Conservation (phyloP, 768 basidiomycete genomes). For the Xanthoconium stramineum region DNA sequence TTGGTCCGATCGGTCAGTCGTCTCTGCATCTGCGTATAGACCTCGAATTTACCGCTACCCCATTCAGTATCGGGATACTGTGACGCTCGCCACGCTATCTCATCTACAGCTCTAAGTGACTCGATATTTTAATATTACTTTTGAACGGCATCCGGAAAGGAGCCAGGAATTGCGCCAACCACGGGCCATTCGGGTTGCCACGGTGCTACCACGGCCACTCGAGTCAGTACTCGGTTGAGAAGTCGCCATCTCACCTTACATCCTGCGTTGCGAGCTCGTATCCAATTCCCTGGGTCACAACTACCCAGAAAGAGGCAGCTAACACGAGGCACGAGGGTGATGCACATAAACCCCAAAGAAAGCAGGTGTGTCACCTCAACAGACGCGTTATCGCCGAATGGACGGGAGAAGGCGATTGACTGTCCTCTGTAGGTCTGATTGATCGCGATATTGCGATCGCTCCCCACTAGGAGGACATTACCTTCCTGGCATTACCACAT, state of each 20-base stretch:
- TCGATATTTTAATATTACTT: not conserved
- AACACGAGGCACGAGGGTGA: conserved; percentile 17
- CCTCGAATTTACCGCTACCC: not conserved
- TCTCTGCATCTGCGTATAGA: not conserved
- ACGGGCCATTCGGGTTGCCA: conserved; percentile 9
- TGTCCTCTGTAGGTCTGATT: conserved; percentile 5
- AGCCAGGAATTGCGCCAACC: not conserved
- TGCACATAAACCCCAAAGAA: not conserved
- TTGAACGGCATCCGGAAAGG: not conserved
- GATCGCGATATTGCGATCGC: conserved; percentile 8
- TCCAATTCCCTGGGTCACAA: conserved; percentile 11
- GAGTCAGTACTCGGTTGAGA: conserved; percentile 15
- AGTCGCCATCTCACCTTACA: conserved; percentile 12
- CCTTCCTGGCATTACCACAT: conserved; percentile 14
- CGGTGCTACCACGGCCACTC: not conserved
- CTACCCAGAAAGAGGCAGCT: conserved; percentile 11
- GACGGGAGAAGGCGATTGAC: conserved; percentile 12
- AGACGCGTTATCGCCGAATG: conserved; percentile 20
- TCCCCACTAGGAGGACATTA: conserved; percentile 4
- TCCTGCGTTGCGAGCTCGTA: not conserved
- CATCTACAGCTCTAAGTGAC: not conserved
- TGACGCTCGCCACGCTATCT: not conserved
- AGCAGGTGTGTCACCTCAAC: not conserved
- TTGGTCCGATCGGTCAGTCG: not conserved
- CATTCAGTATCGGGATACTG: not conserved